A percentile compares a stretch with the other conserved stretches of the same genome.
Conservation (phyloP, 2,329 filamentous ascomycete species). For the Tolypocladium tropicale region DNA sequence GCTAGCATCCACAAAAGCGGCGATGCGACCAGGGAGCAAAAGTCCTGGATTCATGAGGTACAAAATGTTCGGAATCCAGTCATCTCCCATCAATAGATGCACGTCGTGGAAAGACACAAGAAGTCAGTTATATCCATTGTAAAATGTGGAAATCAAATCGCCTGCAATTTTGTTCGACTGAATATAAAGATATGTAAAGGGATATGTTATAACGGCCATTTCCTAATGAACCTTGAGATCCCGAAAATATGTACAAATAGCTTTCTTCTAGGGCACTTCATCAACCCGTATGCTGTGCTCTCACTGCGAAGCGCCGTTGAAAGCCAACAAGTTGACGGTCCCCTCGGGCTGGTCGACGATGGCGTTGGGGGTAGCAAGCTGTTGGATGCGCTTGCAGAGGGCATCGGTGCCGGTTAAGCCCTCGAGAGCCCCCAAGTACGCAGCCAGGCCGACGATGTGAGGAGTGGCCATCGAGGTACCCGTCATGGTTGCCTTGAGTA, state of each 20-base stretch:
- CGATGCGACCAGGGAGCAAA: too few species aligned
- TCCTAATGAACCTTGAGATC: not conserved
- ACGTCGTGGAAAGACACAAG: too few species aligned
- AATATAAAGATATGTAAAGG: not conserved
- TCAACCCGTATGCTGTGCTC: not conserved
- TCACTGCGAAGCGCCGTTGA: constrained; percentile 29
- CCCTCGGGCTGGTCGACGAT: constrained; percentile 26
- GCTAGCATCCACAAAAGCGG: too few species aligned
- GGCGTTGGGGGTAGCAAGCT: constrained; percentile 28
- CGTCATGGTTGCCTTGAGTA: constrained; percentile 20
- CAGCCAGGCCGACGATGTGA: constrained; percentile 29
- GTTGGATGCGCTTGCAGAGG: constrained; percentile 33
- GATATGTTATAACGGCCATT: not conserved
- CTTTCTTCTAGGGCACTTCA: not conserved
- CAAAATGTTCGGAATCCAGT: too few species aligned
- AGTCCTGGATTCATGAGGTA: too few species aligned
- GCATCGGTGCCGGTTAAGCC: constrained; percentile 26
- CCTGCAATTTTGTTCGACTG: not conserved
- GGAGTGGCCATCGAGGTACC: constrained; percentile 39
- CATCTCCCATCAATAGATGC: too few species aligned
- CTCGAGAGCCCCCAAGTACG: constrained; percentile 8
- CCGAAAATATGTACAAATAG: not conserved
- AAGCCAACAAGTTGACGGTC: constrained; percentile 40
- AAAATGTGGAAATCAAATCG: too few species aligned
- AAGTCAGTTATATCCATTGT: too few species aligned